A percentile compares a stretch with the other conserved stretches of the same genome.
Conservation (phyloP, 345 rosid genomes). For the Brassica nigra region DNA sequence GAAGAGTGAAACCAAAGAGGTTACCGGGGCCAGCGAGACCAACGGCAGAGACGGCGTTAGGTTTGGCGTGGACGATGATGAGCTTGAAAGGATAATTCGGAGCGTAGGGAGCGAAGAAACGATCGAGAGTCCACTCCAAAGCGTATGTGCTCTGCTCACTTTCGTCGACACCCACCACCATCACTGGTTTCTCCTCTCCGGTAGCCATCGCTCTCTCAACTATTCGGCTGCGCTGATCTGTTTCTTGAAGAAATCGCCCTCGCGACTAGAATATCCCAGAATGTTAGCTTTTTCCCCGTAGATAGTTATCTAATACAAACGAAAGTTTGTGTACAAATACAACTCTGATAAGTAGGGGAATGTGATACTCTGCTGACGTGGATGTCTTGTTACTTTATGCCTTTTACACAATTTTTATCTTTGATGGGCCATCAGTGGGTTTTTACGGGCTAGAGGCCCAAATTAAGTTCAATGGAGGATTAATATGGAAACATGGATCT, state of each 20-base stretch:
- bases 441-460: not conserved
- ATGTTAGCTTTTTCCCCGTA: not conserved
- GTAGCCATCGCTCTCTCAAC: conserved; percentile 42
- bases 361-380: conserved; percentile 23
- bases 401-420: no score
- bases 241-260: not conserved
- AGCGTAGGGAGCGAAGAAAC: conserved; percentile 61
- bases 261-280: not conserved
- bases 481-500: not conserved
- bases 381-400: not conserved
- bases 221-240: not conserved
- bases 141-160: conserved; percentile 81
- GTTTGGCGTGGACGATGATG: conserved; percentile 77
- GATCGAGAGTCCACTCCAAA: conserved; percentile 81
- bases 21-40: conserved; percentile 85
- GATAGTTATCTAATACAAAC: not conserved
- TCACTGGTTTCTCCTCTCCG: conserved; percentile 49
- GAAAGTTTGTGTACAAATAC: not conserved
- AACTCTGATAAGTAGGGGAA: not conserved
- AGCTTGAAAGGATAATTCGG: conserved; percentile 69
- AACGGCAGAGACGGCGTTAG: conserved; percentile 57
- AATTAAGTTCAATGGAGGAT: not conserved
- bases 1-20: not conserved
- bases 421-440: not conserved
- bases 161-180: conserved; percentile 67